A percentile compares a stretch with the other conserved stretches of the same genome.
These are phyloP conservation scores for Argentina anserina DNA, from an alignment of 306 rosid genomes.

Conservation along the genomic window DNA sequence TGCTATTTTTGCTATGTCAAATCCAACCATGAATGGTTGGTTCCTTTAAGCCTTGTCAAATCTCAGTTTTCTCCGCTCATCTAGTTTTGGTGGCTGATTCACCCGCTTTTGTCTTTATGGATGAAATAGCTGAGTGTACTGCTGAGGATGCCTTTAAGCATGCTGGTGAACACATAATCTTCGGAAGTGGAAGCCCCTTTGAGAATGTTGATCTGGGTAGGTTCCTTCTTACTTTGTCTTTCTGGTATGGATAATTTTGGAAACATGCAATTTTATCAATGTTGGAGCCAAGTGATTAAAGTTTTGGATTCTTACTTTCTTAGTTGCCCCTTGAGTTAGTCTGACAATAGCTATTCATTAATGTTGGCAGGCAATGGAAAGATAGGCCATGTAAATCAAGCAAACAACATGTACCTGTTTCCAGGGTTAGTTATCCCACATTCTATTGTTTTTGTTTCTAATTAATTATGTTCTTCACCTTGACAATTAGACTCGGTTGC, in stretches of 20 bases:
- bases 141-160: constrained; percentile 87
- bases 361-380: constrained; percentile 70
- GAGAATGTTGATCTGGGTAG: constrained; percentile 82
- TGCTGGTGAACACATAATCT: constrained; percentile 88
- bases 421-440: constrained; percentile 71
- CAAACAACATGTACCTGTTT: constrained; percentile 97
- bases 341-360: constrained; percentile 11
- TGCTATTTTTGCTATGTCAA: constrained; percentile 98
- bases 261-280: constrained; percentile 5
- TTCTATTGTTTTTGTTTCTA: constrained; percentile 1
- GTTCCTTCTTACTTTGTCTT: constrained; percentile 17
- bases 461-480: constrained; percentile 6
- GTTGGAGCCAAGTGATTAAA: constrained; percentile 20
- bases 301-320: constrained; percentile 13
- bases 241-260: constrained; percentile 22
- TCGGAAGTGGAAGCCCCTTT: constrained; percentile 98
- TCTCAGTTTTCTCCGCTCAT: constrained; percentile 25
- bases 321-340: constrained; percentile 7
- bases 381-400: constrained; percentile 94
- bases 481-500: constrained; percentile 17
- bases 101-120: not conserved
- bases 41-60: constrained; percentile 34
- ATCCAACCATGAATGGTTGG: constrained; percentile 97
- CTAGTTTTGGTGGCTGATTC: constrained; percentile 7
- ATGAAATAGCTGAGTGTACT: constrained; percentile 86